Conservation (phyloP, 139 green algal species). For the Picochlorum sp. region DNA sequence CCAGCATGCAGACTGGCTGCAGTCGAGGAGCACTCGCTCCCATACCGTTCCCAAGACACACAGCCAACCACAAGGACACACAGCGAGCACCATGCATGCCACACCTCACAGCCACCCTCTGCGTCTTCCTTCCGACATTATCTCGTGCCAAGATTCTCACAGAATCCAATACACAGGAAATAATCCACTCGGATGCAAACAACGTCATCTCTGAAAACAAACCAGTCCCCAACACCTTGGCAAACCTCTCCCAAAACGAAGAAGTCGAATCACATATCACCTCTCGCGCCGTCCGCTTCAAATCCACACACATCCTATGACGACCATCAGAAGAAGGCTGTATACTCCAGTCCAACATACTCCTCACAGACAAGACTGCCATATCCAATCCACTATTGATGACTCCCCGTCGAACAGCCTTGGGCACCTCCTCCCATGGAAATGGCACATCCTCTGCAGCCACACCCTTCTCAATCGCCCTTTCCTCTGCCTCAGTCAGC, state of each 20-base stretch:
- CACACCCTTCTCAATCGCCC: slow-evolving; percentile 8
- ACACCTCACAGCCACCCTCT: slow-evolving; percentile 7
- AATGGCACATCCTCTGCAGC: slow-evolving; percentile 14
- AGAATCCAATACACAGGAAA: slow-evolving; percentile 4
- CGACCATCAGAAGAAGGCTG: too few relatives aligned
- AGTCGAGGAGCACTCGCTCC: slow-evolving; percentile 7
- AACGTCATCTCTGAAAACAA: slow-evolving; percentile 18
- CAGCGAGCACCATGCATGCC: slow-evolving; percentile 15
- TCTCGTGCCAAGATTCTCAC: background rate
- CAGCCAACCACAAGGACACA: background rate
- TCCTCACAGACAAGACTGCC: slow-evolving; percentile 5
- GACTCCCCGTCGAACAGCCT: background rate
- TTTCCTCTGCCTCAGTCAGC: slow-evolving; percentile 6
- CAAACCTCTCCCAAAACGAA: background rate
- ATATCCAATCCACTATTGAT: slow-evolving; percentile 21
- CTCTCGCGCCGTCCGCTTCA: too few relatives aligned
- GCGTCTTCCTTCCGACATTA: background rate
- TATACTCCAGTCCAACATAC: slow-evolving; percentile 6
- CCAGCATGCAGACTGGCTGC: slow-evolving; percentile 6
- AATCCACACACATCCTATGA: too few relatives aligned
- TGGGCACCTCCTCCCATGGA: background rate
- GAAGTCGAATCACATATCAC: background rate
- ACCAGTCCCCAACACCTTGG: slow-evolving; percentile 11
- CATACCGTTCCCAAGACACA: slow-evolving; percentile 15
- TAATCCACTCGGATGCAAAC: slow-evolving; percentile 5